phyloP scores from a whole-genome alignment of 1,284 basidiomycete species.

The Cryptococcus jaspeensis region DNA sequence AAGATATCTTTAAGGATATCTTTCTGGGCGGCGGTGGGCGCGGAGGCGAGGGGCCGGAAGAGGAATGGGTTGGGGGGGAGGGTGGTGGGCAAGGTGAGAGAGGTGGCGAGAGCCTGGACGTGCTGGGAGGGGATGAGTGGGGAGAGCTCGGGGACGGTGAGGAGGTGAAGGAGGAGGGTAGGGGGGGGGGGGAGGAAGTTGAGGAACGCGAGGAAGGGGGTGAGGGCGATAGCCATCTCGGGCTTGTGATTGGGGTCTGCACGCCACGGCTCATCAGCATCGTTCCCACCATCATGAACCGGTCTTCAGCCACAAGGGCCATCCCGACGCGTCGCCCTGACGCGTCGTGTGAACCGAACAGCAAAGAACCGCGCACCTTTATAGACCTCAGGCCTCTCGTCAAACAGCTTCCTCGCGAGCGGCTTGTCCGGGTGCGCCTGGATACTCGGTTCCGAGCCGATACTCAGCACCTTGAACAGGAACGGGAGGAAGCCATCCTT shows the following conservation, averaged over 20 bases:
- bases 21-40: slow-evolving; percentile 57
- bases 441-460: slow-evolving; percentile 91
- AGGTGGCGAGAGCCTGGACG: slow-evolving; percentile 56
- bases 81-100: slow-evolving; percentile 54
- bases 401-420: slow-evolving; percentile 75
- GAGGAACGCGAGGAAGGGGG: slow-evolving; percentile 77
- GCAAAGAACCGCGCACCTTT: slow-evolving; percentile 61
- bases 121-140: slow-evolving; percentile 62
- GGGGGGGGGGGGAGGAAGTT: slow-evolving; percentile 55
- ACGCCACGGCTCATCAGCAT: not conserved
- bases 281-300: not conserved
- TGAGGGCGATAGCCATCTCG: slow-evolving; percentile 96
- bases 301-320: too few species aligned
- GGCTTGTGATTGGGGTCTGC: slow-evolving; percentile 58
- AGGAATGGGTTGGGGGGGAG: slow-evolving; percentile 29
- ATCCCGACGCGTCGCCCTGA: not conserved
- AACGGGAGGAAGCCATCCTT: slow-evolving; percentile 80
- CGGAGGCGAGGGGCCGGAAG: slow-evolving; percentile 22
- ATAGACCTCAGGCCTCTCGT: slow-evolving; percentile 76
- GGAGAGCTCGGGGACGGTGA: slow-evolving; percentile 73
- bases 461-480: slow-evolving; percentile 89
- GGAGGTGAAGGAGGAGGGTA: slow-evolving; percentile 65
- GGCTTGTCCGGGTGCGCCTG: slow-evolving; percentile 96
- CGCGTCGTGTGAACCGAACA: not conserved
- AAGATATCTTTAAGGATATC: slow-evolving; percentile 71